Conservation (phyloP, 1,284 basidiomycete genomes). For the Apiotrichum laibachii region DNA sequence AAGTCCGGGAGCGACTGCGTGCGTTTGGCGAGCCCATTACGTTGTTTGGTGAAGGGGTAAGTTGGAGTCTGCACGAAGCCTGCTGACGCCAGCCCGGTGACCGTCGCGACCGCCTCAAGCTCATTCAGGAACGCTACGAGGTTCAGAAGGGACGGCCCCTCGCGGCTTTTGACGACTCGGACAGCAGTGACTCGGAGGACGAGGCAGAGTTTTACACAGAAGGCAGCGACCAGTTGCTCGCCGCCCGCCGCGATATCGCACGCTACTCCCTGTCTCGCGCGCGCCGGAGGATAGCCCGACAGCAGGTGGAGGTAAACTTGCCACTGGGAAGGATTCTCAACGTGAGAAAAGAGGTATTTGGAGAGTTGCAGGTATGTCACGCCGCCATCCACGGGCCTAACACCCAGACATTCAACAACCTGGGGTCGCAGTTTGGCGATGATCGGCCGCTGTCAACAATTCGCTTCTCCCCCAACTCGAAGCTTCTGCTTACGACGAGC, state of each 20-base stretch:
- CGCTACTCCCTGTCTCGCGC: slow-evolving; percentile 92
- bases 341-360: slow-evolving; percentile 81
- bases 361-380: slow-evolving; percentile 74
- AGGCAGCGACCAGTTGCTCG: slow-evolving; percentile 78
- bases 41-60: slow-evolving; percentile 90
- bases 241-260: slow-evolving; percentile 78
- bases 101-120: slow-evolving; percentile 86
- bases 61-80: slow-evolving; percentile 43
- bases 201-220: slow-evolving; percentile 96
- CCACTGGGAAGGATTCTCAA: slow-evolving; percentile 90
- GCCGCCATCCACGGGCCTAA: background rate
- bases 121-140: slow-evolving; percentile 84
- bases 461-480: slow-evolving; percentile 87
- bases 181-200: slow-evolving; percentile 59
- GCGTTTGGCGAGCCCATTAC: slow-evolving; percentile 96
- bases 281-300: slow-evolving; percentile 82
- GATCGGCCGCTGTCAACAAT: slow-evolving; percentile 91
- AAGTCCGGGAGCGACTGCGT: slow-evolving; percentile 81
- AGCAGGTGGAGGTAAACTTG: slow-evolving; percentile 79
- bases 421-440: slow-evolving; percentile 97
- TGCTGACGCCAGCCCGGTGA: slow-evolving; percentile 53
- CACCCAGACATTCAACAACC: slow-evolving; percentile 74
- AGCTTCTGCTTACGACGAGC: slow-evolving; percentile 83
- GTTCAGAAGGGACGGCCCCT: slow-evolving; percentile 56
- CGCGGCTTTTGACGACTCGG: slow-evolving; percentile 57